Evolutionary conservation across 495 filamentous ascomycete genomes (phyloP).

Genomic region (Podospora tetraspora): DNA sequence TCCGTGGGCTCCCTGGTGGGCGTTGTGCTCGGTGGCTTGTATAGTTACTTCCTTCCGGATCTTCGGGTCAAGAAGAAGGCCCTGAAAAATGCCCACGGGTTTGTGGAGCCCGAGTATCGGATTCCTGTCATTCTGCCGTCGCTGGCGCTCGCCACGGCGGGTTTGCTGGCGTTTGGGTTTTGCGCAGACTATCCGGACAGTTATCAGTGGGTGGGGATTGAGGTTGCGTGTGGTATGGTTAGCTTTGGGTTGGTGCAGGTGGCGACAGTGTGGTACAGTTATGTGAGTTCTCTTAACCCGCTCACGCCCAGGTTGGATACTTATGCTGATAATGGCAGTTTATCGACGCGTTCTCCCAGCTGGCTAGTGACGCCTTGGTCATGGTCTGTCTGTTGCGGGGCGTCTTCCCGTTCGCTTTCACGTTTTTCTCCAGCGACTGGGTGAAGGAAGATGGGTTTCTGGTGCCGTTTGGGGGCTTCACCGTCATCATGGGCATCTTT

Average conservation of each 20-base stretch:
- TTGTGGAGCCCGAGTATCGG: constrained; percentile 27
- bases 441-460: constrained; percentile 22
- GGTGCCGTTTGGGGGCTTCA: constrained; percentile 26
- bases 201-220: constrained; percentile 27
- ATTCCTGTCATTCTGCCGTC: constrained; percentile 25
- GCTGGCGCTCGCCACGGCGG: constrained; percentile 23
- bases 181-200: constrained; percentile 21
- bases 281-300: constrained; percentile 19
- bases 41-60: constrained; percentile 19
- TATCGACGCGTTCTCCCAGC: constrained; percentile 29
- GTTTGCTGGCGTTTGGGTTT: constrained; percentile 30
- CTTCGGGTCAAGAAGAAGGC: constrained; percentile 15
- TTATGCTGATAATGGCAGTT: constrained; percentile 17
- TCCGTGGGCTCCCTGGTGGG: constrained; percentile 28
- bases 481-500: constrained; percentile 26
- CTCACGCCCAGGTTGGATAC: background rate
- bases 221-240: constrained; percentile 30
- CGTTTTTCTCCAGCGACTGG: constrained; percentile 28
- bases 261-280: constrained; percentile 28
- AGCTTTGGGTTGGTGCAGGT: constrained; percentile 29
- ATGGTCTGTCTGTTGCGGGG: constrained; percentile 31
- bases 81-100: constrained; percentile 17
- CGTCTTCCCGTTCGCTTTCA: constrained; percentile 29
- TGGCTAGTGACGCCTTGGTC: constrained; percentile 33
- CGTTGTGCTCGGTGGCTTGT: constrained; percentile 18